These are phyloP conservation scores for Plectosphaerella cucumerina DNA, from an alignment of 2,329 filamentous ascomycete genomes.

Conservation along the genomic window DNA sequence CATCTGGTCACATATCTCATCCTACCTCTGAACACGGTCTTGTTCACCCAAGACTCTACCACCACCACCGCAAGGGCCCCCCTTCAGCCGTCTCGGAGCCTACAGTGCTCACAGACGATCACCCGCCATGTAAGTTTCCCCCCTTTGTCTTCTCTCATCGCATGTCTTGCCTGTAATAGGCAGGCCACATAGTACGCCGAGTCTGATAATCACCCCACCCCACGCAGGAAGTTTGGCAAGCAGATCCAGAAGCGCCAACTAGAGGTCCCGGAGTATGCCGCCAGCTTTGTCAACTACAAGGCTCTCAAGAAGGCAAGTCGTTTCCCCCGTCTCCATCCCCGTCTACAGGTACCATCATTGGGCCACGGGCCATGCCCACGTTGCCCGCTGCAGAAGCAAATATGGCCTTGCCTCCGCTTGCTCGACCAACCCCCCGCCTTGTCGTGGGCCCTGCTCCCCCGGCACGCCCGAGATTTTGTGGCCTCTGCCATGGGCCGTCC, in stretches of 20 bases:
- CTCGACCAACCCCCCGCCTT: not conserved
- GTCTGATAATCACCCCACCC: slow-evolving; percentile 1
- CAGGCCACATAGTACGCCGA: slow-evolving; percentile 11
- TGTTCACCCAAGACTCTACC: not conserved
- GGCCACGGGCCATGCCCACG: not conserved
- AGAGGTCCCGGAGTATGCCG: slow-evolving; percentile 97
- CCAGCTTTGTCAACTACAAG: slow-evolving; percentile 99
- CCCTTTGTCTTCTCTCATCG: not conserved
- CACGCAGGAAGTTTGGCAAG: slow-evolving; percentile 95
- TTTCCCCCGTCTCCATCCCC: slow-evolving; percentile 6
- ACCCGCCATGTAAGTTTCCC: slow-evolving; percentile 8
- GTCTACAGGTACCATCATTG: no score
- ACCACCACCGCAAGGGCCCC: not conserved
- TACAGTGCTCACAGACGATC: slow-evolving; percentile 5
- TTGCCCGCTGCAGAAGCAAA: not conserved
- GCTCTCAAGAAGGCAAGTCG: slow-evolving; percentile 86
- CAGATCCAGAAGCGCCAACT: slow-evolving; percentile 99
- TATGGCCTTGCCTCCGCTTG: not conserved
- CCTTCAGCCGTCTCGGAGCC: not conserved
- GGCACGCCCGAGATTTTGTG: slow-evolving; percentile 1
- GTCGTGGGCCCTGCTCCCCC: not conserved
- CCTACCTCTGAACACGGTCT: slow-evolving; percentile 2
- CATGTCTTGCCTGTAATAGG: not conserved
- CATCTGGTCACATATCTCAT: slow-evolving; percentile 4
- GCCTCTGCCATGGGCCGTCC: slow-evolving; percentile 6